Conservation (phyloP, 2,329 filamentous ascomycete genomes). For the Sarocladium kiliense region DNA sequence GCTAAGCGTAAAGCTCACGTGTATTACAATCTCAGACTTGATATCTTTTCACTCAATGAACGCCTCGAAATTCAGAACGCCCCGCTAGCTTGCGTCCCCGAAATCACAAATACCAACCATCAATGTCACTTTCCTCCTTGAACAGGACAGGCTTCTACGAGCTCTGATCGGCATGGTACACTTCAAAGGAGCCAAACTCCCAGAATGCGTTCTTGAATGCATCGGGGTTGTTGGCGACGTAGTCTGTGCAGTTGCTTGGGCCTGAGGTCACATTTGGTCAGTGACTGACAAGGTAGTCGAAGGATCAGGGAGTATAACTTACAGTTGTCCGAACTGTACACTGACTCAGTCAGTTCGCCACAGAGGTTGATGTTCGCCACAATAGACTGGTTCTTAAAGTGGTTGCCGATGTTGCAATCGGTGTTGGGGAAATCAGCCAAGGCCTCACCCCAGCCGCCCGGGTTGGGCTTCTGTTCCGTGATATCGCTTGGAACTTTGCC, state of each 20-base stretch:
- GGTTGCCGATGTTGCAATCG: conserved; percentile 50
- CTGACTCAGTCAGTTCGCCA: conserved; percentile 46
- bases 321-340: conserved; percentile 42
- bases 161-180: conserved; percentile 41
- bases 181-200: conserved; percentile 57
- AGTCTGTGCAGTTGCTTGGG: conserved; percentile 50
- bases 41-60: neutral
- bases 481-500: conserved; percentile 47
- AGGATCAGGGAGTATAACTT: conserved; percentile 16
- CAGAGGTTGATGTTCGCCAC: conserved; percentile 63
- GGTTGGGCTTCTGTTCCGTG: conserved; percentile 46
- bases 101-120: no score
- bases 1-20: neutral
- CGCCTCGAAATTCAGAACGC: neutral
- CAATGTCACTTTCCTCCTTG: no score
- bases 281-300: neutral
- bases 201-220: conserved; percentile 57
- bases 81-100: neutral
- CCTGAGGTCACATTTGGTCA: conserved; percentile 30
- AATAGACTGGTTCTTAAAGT: conserved; percentile 63
- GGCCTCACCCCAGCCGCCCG: conserved; percentile 56
- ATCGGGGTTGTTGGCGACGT: conserved; percentile 50
- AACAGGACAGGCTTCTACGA: no score
- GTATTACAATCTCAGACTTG: neutral
- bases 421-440: conserved; percentile 62